Percentiles rank a stretch among this genome's conserved stretches.
phyloP scores from a whole-genome alignment of 495 filamentous ascomycete species.

The Penicillium ochrochloron region DNA sequence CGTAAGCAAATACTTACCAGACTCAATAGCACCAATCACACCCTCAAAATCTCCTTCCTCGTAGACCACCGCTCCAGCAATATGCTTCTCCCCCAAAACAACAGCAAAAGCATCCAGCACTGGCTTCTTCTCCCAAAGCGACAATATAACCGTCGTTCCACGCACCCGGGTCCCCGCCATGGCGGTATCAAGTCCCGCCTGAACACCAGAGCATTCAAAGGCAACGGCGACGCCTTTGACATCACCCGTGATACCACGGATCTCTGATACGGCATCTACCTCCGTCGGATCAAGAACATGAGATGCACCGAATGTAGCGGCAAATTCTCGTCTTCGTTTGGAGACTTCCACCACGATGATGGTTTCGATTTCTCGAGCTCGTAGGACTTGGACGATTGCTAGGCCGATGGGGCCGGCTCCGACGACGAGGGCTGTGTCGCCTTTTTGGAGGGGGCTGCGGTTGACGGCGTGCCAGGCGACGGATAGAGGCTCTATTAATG shows the following conservation, averaged over 20 bases:
- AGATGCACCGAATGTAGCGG: conserved; percentile 29
- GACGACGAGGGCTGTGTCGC: conserved; percentile 57
- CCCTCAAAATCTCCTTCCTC: conserved; percentile 57
- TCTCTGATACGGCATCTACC: conserved; percentile 27
- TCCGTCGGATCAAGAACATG: conserved; percentile 27
- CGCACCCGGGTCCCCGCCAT: conserved; percentile 27
- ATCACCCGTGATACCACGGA: conserved; percentile 24
- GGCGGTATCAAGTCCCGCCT: conserved; percentile 36
- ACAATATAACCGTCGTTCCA: conserved; percentile 32
- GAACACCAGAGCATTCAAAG: conserved; percentile 38
- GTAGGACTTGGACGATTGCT: conserved; percentile 61
- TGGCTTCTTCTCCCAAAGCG: conserved; percentile 34
- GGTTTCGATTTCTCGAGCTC: conserved; percentile 49
- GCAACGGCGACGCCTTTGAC: conserved; percentile 25
- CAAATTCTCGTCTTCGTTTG: conserved; percentile 23
- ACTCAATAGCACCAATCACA: conserved; percentile 57
- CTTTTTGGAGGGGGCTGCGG: conserved; percentile 52
- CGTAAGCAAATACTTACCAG: conserved; percentile 38
- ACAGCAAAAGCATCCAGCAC: conserved; percentile 30
- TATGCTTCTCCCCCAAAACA: conserved; percentile 33
- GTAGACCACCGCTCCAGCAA: conserved; percentile 41
- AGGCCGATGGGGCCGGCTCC: conserved; percentile 69
- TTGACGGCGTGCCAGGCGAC: conserved; percentile 72
- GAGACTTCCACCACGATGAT: conserved; percentile 56
- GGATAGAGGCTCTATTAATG: conserved; percentile 59